Conservation (phyloP, 75 land plant species). For the Pinus albicaulis region DNA sequence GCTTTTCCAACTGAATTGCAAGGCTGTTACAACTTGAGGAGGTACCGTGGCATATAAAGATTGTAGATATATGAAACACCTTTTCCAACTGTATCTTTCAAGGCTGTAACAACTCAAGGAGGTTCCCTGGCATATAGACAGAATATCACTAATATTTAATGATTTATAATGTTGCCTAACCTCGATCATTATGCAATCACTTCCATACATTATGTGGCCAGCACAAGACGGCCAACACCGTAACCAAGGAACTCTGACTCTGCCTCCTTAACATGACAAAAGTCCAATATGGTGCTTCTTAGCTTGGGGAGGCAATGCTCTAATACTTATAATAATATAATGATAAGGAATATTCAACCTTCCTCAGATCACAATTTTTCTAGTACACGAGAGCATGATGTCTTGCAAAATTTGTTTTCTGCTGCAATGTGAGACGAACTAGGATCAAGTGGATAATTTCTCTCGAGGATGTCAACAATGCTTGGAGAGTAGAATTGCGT, state of each 20-base stretch:
- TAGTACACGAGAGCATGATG: neutral
- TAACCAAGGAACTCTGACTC: neutral
- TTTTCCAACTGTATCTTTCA: no score
- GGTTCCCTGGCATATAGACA: neutral
- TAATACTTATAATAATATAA: neutral
- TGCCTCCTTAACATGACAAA: neutral
- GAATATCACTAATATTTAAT: neutral
- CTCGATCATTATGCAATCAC: neutral
- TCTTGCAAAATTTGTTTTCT: neutral
- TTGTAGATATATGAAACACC: neutral
- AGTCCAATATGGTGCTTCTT: neutral
- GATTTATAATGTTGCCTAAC: neutral
- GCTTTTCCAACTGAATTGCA: no score
- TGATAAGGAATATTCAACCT: no score
- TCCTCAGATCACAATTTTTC: neutral
- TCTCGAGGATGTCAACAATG: neutral
- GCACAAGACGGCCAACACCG: neutral
- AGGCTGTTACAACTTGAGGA: no score
- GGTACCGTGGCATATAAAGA: neutral
- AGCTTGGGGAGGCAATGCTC: neutral
- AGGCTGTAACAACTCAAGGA: neutral
- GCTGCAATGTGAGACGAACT: neutral
- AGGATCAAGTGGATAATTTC: neutral
- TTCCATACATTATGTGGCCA: neutral
- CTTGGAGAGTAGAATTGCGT: neutral